These are phyloP conservation scores for Fermentozyma sake DNA, from an alignment of 1,139 yeast species.

Conservation along the genomic window DNA sequence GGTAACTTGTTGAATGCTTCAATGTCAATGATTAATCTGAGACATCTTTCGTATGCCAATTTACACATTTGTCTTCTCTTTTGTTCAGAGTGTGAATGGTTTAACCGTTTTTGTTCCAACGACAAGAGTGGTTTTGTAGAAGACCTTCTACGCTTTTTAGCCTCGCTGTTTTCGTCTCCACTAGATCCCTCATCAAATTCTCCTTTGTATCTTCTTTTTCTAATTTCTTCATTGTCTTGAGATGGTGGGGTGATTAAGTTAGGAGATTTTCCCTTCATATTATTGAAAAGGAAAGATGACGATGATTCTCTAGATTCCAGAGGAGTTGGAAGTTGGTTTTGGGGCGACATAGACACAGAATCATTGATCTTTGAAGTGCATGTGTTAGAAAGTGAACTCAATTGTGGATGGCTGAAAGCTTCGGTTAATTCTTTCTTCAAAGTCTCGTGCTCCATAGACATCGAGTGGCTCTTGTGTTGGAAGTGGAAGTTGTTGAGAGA, in stretches of 20 bases:
- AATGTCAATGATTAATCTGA: conserved; percentile 37
- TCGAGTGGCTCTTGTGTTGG: conserved; percentile 4
- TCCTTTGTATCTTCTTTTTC: conserved; percentile 13
- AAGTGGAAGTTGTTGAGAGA: conserved; percentile 2
- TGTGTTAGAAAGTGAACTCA: conserved; percentile 6
- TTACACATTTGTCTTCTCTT: conserved; percentile 70
- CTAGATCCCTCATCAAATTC: conserved; percentile 11
- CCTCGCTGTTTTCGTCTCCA: conserved; percentile 8
- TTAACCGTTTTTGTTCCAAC: conserved; percentile 63
- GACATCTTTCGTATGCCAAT: conserved; percentile 52
- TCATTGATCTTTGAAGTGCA: conserved; percentile 3
- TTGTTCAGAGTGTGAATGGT: conserved; percentile 75
- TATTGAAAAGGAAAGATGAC: conserved; percentile 4
- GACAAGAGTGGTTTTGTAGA: conserved; percentile 47
- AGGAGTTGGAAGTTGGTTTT: conserved; percentile 30
- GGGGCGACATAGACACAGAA: conserved; percentile 3
- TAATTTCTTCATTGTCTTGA: conserved; percentile 40
- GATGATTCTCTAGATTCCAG: conserved; percentile 24
- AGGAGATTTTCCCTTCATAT: conserved; percentile 5
- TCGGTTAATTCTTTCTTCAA: conserved; percentile 31
- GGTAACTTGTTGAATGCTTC: conserved; percentile 33
- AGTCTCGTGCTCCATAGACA: conserved; percentile 13
- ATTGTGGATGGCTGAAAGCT: conserved; percentile 34
- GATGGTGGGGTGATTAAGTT: conserved; percentile 36
- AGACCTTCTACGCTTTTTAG: conserved; percentile 27